These are phyloP conservation scores for Coniochaeta ligniaria DNA, from an alignment of 2,329 filamentous ascomycete species.

Conservation along the genomic window DNA sequence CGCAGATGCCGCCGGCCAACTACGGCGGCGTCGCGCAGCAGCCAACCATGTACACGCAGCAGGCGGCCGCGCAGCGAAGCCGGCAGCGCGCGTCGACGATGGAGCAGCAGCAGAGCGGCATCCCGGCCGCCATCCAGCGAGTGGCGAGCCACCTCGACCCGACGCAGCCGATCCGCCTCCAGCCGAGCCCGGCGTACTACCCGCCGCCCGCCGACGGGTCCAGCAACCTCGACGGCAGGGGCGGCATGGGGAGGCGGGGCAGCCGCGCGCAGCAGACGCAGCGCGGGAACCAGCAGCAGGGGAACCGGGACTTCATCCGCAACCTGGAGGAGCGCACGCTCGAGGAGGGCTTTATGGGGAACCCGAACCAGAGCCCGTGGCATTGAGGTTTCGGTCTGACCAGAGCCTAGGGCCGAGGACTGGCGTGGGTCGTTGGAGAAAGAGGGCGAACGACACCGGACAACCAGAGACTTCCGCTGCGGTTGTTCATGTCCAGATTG, in stretches of 20 bases:
- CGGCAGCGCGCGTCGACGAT: slow-evolving; percentile 92
- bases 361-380: slow-evolving; percentile 43
- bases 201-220: slow-evolving; percentile 84
- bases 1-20: slow-evolving; percentile 58
- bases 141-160: slow-evolving; percentile 95
- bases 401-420: too few species aligned
- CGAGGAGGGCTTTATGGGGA: slow-evolving; percentile 78
- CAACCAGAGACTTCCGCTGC: too few species aligned
- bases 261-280: slow-evolving; percentile 51
- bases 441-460: too few species aligned
- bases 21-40: slow-evolving; percentile 47
- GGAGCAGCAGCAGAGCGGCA: slow-evolving; percentile 89
- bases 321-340: slow-evolving; percentile 90
- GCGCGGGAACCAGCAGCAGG: slow-evolving; percentile 32
- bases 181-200: slow-evolving; percentile 95
- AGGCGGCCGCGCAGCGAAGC: slow-evolving; percentile 54
- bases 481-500: too few species aligned
- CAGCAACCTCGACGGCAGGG: slow-evolving; percentile 52
- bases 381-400: slow-evolving; percentile 45
- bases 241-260: slow-evolving; percentile 62
- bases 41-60: slow-evolving; percentile 57
- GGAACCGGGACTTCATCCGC: slow-evolving; percentile 77
- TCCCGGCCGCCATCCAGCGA: slow-evolving; percentile 85
- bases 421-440: too few species aligned
- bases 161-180: slow-evolving; percentile 84